A percentile compares a stretch with the other conserved stretches of the same genome.
Conservation (phyloP, 331 rosid species). For the Quercus tomentella region DNA sequence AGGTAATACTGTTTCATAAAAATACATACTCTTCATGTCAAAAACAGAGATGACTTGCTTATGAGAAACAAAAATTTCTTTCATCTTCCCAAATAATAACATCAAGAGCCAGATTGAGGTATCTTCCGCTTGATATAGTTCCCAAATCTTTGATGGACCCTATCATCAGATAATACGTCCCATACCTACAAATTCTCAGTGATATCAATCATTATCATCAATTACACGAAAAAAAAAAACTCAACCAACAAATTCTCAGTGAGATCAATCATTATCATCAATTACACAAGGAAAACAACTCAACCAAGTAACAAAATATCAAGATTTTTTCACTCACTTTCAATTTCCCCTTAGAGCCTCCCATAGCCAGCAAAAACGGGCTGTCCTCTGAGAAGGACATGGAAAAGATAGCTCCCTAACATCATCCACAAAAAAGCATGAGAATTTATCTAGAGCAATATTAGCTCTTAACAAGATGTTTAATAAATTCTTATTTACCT, state of each 20-base stretch:
- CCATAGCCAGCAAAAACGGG: slow-evolving; percentile 81
- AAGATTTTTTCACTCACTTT: slow-evolving; percentile 43
- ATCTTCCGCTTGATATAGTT: too few species aligned
- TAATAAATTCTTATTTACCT: not conserved
- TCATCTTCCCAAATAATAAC: too few species aligned
- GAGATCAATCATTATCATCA: slow-evolving; percentile 1
- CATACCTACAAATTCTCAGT: slow-evolving; percentile 46
- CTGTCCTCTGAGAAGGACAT: slow-evolving; percentile 70
- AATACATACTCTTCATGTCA: too few species aligned
- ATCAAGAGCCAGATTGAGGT: too few species aligned
- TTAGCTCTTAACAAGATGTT: not conserved
- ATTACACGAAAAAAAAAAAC: not conserved
- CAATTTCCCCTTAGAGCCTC: slow-evolving; percentile 78
- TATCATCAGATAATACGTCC: slow-evolving; percentile 47
- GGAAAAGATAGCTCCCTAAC: slow-evolving; percentile 88
- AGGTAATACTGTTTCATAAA: too few species aligned
- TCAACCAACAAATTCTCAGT: slow-evolving; percentile 8
- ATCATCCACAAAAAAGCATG: slow-evolving; percentile 16
- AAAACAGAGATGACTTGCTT: too few species aligned
- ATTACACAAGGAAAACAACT: slow-evolving; percentile 1
- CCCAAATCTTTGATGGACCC: slow-evolving; percentile 29
- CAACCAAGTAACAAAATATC: not conserved
- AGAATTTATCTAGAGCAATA: slow-evolving; percentile 8
- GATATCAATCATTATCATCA: slow-evolving; percentile 2
- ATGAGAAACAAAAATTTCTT: too few species aligned